These are phyloP conservation scores for Effrenium voratum DNA, from an alignment of 73 alveolate species.

Conservation along the genomic window DNA sequence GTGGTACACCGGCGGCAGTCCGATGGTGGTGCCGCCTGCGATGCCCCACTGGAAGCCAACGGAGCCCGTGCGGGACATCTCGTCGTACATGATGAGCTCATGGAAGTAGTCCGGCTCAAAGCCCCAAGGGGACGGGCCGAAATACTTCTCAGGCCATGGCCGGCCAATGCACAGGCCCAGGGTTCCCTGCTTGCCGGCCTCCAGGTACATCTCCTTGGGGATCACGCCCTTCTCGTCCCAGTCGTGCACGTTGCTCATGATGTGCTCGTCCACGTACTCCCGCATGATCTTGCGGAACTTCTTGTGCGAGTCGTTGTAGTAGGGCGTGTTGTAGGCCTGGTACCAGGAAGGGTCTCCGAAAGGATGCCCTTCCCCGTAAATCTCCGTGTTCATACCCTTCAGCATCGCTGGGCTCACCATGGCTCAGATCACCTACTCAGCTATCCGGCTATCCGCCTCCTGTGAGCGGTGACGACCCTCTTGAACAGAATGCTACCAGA, in stretches of 20 bases:
- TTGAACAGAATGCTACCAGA: too few species aligned
- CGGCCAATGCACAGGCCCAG: slow-evolving; percentile 14
- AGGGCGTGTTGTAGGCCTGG: neutral
- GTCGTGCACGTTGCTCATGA: too few species aligned
- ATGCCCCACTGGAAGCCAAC: slow-evolving; percentile 69
- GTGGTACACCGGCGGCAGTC: slow-evolving; percentile 69
- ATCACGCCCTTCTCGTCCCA: too few species aligned
- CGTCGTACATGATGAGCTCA: slow-evolving; percentile 36
- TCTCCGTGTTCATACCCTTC: slow-evolving; percentile 18
- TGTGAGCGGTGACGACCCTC: too few species aligned
- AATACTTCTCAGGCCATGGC: slow-evolving; percentile 11
- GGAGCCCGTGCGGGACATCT: slow-evolving; percentile 62
- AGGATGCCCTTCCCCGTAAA: too few species aligned
- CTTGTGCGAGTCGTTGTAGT: slow-evolving; percentile 26
- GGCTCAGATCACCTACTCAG: too few species aligned
- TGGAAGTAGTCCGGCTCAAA: slow-evolving; percentile 21
- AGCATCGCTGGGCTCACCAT: slow-evolving; percentile 35
- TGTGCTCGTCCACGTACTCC: slow-evolving; percentile 23
- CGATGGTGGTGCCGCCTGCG: slow-evolving; percentile 43
- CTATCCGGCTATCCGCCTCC: too few species aligned
- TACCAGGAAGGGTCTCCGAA: neutral
- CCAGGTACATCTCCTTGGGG: slow-evolving; percentile 2
- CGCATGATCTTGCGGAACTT: slow-evolving; percentile 6
- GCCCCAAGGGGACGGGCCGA: neutral
- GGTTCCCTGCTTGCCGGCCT: slow-evolving; percentile 28